Evolutionary conservation across 1,139 yeast genomes (phyloP).

Genomic region (Oligophagozyma castellii): DNA sequence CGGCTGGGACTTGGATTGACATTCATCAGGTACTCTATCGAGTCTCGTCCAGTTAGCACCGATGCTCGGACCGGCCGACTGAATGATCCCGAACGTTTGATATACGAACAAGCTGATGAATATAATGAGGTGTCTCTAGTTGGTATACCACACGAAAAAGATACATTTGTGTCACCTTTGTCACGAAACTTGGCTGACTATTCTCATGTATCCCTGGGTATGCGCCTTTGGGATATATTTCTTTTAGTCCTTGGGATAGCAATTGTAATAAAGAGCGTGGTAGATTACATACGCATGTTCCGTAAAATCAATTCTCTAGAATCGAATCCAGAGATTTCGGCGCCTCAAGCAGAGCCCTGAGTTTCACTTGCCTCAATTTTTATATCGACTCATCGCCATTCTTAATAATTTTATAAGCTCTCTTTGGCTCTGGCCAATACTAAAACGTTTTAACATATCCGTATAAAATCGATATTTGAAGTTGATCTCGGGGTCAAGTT

Average conservation of each 20-base stretch:
- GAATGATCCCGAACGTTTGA: slow-evolving; percentile 25
- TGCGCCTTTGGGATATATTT: slow-evolving; percentile 19
- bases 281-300: slow-evolving; percentile 53
- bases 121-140: slow-evolving; percentile 32
- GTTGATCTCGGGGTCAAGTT: not conserved
- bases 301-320: not conserved
- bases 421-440: no score
- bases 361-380: not conserved
- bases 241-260: slow-evolving; percentile 43
- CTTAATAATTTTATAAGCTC: not conserved
- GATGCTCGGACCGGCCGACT: slow-evolving; percentile 24
- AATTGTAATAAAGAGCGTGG: slow-evolving; percentile 49
- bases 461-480: not conserved
- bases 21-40: slow-evolving; percentile 61
- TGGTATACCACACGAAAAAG: slow-evolving; percentile 21
- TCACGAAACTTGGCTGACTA: slow-evolving; percentile 20
- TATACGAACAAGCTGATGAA: slow-evolving; percentile 42
- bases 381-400: not conserved
- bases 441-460: no score
- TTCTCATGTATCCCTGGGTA: slow-evolving; percentile 21
- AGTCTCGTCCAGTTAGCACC: slow-evolving; percentile 44
- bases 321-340: not conserved
- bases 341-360: no score
- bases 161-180: slow-evolving; percentile 33
- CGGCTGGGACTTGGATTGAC: slow-evolving; percentile 86